Base-by-base conservation (phyloP, 1,139 yeast species). In the Lodderomyces margitis region DNA sequence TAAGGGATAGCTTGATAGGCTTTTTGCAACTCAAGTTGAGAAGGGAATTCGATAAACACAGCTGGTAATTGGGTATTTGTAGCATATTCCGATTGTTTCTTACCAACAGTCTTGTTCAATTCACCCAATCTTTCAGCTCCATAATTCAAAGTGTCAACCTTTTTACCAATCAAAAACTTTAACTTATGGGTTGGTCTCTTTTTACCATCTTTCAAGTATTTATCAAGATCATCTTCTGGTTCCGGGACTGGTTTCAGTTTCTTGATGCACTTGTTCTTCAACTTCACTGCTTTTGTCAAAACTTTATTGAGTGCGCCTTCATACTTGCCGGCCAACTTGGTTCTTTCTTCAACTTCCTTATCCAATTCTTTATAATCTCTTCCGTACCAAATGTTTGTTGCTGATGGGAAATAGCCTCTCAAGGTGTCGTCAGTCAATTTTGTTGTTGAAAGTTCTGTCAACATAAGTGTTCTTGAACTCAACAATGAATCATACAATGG, bases 11-110 rank as follows among this genome's bases (percentile, higher is more conserved):
- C 79, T 65, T 91, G 98, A 58, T 74, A 81, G n/a, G 97, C 98
- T 51, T 83, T 72, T 64, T 91, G 96, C 32, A 94, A 87, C 54
- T 87, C 87, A 56, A 84, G 81, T 63, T 89, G 97, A 45, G 89
- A 78, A 42, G 86, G 81, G 62, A 92, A 92, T 59, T 87, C 92
- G 40, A 91, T 74, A 58, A 92, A 89, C 15, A 86, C 95, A 30
- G 96, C 85, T 42, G 85, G 81, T 35, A 75, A 60, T 54, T 80
- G 81, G 8, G 71, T 67, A 45, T 69, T 64, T 15, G 70, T 60
- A 39, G 68, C 66, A 52, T 69, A 68, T 36, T 66, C 64, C 27
- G 58, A 57, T 66, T 88, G 96, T 50, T 78, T 61, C 34, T 74
- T 74, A 41, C 67, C 68, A 49, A 92, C 81, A 50, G 85, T 81